These are phyloP conservation scores for Diaporthe sp. DNA, from an alignment of 2,329 filamentous ascomycete species.

Conservation along the genomic window DNA sequence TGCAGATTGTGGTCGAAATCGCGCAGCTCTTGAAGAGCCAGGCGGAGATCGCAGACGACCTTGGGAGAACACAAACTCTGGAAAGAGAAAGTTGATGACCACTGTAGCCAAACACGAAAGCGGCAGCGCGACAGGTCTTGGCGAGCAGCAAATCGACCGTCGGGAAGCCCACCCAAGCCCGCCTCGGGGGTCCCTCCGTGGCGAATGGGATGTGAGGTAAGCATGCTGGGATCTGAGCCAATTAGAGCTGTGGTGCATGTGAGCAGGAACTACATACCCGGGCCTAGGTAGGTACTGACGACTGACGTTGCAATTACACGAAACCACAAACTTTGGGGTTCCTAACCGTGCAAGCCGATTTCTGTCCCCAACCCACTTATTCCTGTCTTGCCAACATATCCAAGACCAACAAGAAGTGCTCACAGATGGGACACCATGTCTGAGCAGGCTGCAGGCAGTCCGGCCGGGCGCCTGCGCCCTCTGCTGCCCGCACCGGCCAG, in stretches of 20 bases:
- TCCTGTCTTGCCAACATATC: too few species aligned
- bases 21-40: conserved; percentile 12
- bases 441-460: not conserved
- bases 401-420: not conserved
- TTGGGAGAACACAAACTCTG: conserved; percentile 1
- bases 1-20: not conserved
- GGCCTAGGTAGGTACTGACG: not conserved
- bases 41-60: conserved; percentile 12
- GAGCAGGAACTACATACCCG: too few species aligned
- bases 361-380: not conserved
- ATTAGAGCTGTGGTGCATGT: too few species aligned
- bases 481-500: not conserved
- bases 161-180: too few species aligned
- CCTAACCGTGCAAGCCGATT: not conserved
- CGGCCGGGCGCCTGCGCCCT: not conserved
- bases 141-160: too few species aligned
- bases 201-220: too few species aligned
- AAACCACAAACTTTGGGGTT: not conserved
- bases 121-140: too few species aligned
- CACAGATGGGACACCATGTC: not conserved
- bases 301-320: not conserved
- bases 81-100: conserved; percentile 21
- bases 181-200: too few species aligned
- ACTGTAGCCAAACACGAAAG: not conserved
- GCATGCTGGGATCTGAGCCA: too few species aligned